Base-by-base conservation (phyloP, 495 filamentous ascomycete genomes). In the Letharia columbiana region DNA sequence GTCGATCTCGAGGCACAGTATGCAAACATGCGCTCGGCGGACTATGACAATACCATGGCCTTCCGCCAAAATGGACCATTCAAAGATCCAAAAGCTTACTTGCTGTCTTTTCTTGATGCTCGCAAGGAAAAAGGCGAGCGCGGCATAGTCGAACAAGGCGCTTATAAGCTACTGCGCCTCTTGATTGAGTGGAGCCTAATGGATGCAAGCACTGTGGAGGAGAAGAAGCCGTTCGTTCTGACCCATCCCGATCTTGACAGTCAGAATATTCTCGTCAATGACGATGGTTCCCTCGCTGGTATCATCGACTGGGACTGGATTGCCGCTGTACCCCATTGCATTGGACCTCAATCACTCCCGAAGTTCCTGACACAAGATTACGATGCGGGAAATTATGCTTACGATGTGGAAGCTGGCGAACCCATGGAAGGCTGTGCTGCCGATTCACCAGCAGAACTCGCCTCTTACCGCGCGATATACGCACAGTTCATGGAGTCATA, bases 221-320 rank as follows among this genome's bases (percentile, higher is more conserved):
- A 8, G 37, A 39, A 35, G n/a, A 50, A 70, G 17, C 52, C 62
- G 0, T 79, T 79, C 54, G 73, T 77, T 12, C 75, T 81, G 35
- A 64, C 69, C 4, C 73, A 73, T 70, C 71, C 73, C 7, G 77
- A 79, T 57, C 70, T 77, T 42, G 71, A 78, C 66, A 62, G 73
- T 12, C 74, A 78, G 60, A 79, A 79, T 63, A 50, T 73, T 8
- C 49, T 79, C 12, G 75, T 77, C 3, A 71, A 73, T 8, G 67
- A 77, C 20, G 70, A 77, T 35, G 79, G 79, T 41, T 71, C 70
- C 44, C 42, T 82, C 20, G 72, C 67, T 23, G 77, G 72, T 6
- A 66, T 79, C 40, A 75, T 79, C 15, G 79, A 79, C 63, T 79
- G 78, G 78, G 78, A 79, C 57, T 63, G 71, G n/a, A 74, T 71